Evolutionary conservation across 1,284 basidiomycete species (phyloP).

Genomic region (Ceratobasidium sp.): DNA sequence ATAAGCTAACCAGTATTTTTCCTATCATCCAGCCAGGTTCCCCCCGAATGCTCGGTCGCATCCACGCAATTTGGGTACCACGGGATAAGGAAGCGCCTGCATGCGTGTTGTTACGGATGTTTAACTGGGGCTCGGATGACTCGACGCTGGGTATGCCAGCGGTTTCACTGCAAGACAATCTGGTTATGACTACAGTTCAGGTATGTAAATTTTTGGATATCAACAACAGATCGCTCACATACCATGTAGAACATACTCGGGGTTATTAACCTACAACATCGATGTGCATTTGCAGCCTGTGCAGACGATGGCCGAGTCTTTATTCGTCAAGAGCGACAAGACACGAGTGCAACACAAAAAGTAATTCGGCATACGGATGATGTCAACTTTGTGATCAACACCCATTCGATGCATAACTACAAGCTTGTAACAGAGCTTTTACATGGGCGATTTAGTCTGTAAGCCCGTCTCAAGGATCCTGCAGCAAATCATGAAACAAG

Average conservation of each 20-base stretch:
- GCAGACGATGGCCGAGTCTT: not conserved
- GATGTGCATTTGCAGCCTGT: not conserved
- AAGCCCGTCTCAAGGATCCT: not conserved
- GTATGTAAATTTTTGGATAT: not conserved
- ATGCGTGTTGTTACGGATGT: not conserved
- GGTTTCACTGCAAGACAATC: not conserved
- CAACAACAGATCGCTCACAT: not conserved
- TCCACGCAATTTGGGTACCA: not conserved
- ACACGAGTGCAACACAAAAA: not conserved
- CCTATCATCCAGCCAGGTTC: not conserved
- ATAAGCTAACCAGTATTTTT: not conserved
- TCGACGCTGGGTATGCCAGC: not conserved
- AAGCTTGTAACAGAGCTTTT: not conserved
- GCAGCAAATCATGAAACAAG: not conserved
- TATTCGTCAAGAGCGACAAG: conserved; percentile 30
- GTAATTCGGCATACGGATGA: not conserved
- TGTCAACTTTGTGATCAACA: conserved; percentile 20
- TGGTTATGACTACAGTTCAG: not conserved
- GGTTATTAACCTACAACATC: conserved; percentile 19
- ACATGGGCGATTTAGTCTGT: not conserved
- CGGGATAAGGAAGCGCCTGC: not conserved
- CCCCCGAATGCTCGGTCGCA: not conserved
- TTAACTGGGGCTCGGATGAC: not conserved
- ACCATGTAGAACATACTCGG: not conserved
- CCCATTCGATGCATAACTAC: conserved; percentile 34